phyloP scores from a whole-genome alignment of 306 rosid genomes.

The Malus asiatica region DNA sequence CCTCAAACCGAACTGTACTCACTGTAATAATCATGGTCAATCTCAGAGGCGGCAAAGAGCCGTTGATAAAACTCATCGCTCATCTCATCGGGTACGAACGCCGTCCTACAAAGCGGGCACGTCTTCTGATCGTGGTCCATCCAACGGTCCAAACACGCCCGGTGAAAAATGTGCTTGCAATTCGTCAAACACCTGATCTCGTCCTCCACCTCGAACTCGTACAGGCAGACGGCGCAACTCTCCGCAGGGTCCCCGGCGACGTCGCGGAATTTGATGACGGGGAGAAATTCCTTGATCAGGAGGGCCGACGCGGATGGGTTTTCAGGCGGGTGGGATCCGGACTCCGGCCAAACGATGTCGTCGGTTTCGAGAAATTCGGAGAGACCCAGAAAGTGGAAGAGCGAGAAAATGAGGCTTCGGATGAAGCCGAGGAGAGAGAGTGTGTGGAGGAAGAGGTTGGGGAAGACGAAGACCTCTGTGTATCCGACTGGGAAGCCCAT shows the following conservation, averaged over 20 bases:
- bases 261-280: slow-evolving; percentile 41
- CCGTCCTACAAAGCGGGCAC: slow-evolving; percentile 80
- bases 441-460: slow-evolving; percentile 49
- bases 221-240: slow-evolving; percentile 72
- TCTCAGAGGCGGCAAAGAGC: slow-evolving; percentile 51
- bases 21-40: slow-evolving; percentile 20
- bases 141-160: slow-evolving; percentile 88
- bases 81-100: slow-evolving; percentile 55
- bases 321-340: slow-evolving; percentile 9
- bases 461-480: slow-evolving; percentile 52
- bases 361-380: slow-evolving; percentile 62
- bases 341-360: slow-evolving; percentile 33
- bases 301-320: slow-evolving; percentile 48
- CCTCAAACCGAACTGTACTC: slow-evolving; percentile 34
- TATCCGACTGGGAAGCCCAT: slow-evolving; percentile 88
- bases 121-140: slow-evolving; percentile 87
- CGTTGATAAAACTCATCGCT: slow-evolving; percentile 56
- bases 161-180: slow-evolving; percentile 82
- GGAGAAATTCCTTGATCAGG: slow-evolving; percentile 65
- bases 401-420: slow-evolving; percentile 39
- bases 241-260: slow-evolving; percentile 29
- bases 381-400: slow-evolving; percentile 56
- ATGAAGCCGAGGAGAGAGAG: slow-evolving; percentile 58
- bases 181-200: slow-evolving; percentile 76
- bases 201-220: slow-evolving; percentile 54